Conservation (phyloP, 345 rosid genomes). For the Gossypium arboreum region DNA sequence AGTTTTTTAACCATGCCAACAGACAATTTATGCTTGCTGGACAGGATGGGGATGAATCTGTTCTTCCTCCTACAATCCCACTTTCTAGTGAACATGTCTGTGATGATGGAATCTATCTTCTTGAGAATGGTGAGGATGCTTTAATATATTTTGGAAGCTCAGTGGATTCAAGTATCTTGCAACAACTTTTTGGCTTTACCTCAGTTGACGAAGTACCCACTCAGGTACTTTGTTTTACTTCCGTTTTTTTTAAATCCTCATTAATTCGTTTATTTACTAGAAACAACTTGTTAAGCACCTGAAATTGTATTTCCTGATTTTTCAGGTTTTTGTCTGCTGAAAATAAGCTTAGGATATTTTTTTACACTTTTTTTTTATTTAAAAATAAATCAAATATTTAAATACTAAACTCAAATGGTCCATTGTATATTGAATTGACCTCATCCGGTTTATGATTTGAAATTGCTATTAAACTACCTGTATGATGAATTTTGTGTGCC, state of each 20-base stretch:
- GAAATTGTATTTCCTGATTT: neutral
- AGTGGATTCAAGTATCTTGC: constrained; percentile 57
- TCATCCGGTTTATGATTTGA: neutral
- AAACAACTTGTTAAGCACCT: neutral
- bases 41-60: constrained; percentile 59
- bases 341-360: neutral
- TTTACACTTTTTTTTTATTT: neutral
- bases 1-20: constrained; percentile 14
- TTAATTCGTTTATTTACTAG: neutral
- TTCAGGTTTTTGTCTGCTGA: neutral
- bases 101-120: constrained; percentile 83
- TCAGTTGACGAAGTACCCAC: constrained; percentile 60
- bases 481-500: neutral
- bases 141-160: constrained; percentile 74
- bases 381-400: neutral
- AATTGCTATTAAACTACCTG: neutral
- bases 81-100: constrained; percentile 80
- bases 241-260: neutral
- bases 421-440: neutral
- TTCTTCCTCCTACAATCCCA: constrained; percentile 64
- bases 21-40: constrained; percentile 18
- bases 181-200: constrained; percentile 56
- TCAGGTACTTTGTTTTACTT: constrained; percentile 48
- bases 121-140: constrained; percentile 90
- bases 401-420: neutral